Conservation (phyloP, 1,284 basidiomycete genomes). For the Leccinum olivaceoglutinosum region DNA sequence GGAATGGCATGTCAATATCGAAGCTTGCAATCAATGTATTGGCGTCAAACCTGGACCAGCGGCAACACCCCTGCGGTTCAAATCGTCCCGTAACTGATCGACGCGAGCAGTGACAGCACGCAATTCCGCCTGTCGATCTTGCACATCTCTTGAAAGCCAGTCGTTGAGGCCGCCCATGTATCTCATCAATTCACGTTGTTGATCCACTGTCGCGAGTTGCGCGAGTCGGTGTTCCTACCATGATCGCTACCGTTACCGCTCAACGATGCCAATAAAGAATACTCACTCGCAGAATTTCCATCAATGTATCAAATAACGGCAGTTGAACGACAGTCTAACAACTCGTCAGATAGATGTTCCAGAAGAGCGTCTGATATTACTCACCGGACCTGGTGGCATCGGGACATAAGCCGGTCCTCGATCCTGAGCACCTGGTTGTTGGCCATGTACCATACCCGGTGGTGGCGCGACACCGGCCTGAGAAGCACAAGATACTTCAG, state of each 20-base stretch:
- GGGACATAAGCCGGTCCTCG: conserved; percentile 29
- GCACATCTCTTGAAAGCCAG: conserved; percentile 70
- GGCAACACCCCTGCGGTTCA: conserved; percentile 32
- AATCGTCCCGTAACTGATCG: conserved; percentile 51
- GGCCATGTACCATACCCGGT: conserved; percentile 14
- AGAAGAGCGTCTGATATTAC: conserved; percentile 14
- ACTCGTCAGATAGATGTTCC: conserved; percentile 4
- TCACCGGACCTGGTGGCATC: conserved; percentile 28
- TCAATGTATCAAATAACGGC: conserved; percentile 51
- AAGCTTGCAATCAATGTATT: not conserved
- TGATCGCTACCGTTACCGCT: conserved; percentile 5
- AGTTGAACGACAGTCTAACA: conserved; percentile 51
- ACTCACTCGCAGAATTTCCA: conserved; percentile 60
- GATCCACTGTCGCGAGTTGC: conserved; percentile 66
- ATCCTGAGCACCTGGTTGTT: conserved; percentile 13
- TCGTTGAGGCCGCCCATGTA: conserved; percentile 68
- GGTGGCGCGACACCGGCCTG: conserved; percentile 27
- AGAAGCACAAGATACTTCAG: conserved; percentile 4
- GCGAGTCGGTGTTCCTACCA: conserved; percentile 68
- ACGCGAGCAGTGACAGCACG: conserved; percentile 58
- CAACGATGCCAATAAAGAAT: not conserved
- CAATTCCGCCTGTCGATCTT: conserved; percentile 67
- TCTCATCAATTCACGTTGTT: conserved; percentile 71
- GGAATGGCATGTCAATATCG: conserved; percentile 5
- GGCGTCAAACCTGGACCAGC: conserved; percentile 19